Percentiles rank a stretch among this genome's conserved stretches.
Conservation (phyloP, 1,284 basidiomycete genomes). For the Naganishia albida region DNA sequence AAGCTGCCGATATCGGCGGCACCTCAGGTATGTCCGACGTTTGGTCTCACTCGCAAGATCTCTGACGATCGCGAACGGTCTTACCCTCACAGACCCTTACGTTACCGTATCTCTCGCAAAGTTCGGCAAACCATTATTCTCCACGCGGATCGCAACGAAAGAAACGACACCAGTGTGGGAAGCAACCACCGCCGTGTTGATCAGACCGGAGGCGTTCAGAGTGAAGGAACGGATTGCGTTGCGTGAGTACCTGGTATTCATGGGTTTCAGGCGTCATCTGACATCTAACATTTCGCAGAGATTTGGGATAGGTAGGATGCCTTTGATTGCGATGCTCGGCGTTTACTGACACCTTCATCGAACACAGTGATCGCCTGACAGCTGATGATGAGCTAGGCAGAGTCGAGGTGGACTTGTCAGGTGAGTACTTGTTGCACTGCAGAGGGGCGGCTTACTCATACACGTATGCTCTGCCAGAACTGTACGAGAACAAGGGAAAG, state of each 20-base stretch:
- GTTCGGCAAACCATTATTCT: conserved; percentile 36
- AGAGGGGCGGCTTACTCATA: too few relatives aligned
- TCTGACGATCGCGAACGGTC: not conserved
- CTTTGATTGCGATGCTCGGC: not conserved
- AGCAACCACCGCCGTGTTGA: conserved; percentile 16
- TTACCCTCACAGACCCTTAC: conserved; percentile 32
- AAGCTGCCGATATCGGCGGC: conserved; percentile 25
- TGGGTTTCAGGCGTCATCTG: not conserved
- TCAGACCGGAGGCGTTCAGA: conserved; percentile 27
- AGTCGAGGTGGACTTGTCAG: conserved; percentile 37
- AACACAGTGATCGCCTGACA: conserved; percentile 35
- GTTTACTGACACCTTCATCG: not conserved
- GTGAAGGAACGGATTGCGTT: conserved; percentile 24
- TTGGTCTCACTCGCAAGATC: not conserved
- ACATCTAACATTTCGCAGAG: not conserved
- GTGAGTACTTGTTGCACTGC: too few relatives aligned
- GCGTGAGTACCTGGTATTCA: conserved; percentile 6
- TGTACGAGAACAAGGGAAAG: conserved; percentile 25
- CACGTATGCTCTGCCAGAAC: not conserved
- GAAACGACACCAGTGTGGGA: conserved; percentile 27
- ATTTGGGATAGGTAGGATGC: conserved; percentile 30
- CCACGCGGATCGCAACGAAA: conserved; percentile 16
- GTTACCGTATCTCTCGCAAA: conserved; percentile 36
- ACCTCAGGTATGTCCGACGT: conserved; percentile 4
- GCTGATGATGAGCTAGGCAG: conserved; percentile 37